Evolutionary conservation across 208 protist species (phyloP).

Genomic region (Crithidia thermophila): DNA sequence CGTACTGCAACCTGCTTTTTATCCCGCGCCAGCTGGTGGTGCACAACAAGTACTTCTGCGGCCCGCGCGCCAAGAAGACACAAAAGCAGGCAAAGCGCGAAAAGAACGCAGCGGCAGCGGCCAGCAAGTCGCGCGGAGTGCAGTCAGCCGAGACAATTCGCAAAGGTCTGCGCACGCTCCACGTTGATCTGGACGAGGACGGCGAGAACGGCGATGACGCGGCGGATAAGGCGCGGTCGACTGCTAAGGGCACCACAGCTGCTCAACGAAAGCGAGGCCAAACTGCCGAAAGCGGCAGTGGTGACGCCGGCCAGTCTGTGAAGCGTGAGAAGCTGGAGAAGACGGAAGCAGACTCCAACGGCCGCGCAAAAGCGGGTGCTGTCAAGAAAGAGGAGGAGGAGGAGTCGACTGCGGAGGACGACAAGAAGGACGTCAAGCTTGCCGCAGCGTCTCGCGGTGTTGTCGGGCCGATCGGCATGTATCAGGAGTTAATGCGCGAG

Average conservation of each 20-base stretch:
- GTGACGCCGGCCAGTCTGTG: neutral
- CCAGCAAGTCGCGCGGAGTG: slow-evolving; percentile 30
- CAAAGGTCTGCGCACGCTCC: slow-evolving; percentile 81
- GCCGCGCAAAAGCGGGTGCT: neutral
- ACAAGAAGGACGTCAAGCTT: slow-evolving; percentile 18
- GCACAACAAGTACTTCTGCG: slow-evolving; percentile 96
- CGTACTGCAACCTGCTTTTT: slow-evolving; percentile 90
- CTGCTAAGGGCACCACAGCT: neutral
- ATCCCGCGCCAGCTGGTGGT: slow-evolving; percentile 87
- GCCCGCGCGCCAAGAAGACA: slow-evolving; percentile 83
- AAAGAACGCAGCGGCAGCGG: slow-evolving; percentile 32
- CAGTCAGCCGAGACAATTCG: slow-evolving; percentile 77
- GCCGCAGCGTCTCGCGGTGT: slow-evolving; percentile 30
- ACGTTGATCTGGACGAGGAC: slow-evolving; percentile 59
- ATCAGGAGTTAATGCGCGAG: slow-evolving; percentile 89
- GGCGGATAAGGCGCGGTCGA: neutral
- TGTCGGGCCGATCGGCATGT: slow-evolving; percentile 88
- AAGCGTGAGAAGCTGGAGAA: slow-evolving; percentile 18
- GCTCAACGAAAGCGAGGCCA: slow-evolving; percentile 7
- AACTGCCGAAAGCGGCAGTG: neutral
- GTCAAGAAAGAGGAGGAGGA: slow-evolving; percentile 12
- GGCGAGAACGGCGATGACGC: slow-evolving; percentile 17
- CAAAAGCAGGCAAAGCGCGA: slow-evolving; percentile 86
- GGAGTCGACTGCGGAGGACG: slow-evolving; percentile 9
- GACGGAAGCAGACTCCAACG: neutral